Base-by-base conservation (phyloP, 1,284 basidiomycete species). In the Paramarasmius palmivorus region DNA sequence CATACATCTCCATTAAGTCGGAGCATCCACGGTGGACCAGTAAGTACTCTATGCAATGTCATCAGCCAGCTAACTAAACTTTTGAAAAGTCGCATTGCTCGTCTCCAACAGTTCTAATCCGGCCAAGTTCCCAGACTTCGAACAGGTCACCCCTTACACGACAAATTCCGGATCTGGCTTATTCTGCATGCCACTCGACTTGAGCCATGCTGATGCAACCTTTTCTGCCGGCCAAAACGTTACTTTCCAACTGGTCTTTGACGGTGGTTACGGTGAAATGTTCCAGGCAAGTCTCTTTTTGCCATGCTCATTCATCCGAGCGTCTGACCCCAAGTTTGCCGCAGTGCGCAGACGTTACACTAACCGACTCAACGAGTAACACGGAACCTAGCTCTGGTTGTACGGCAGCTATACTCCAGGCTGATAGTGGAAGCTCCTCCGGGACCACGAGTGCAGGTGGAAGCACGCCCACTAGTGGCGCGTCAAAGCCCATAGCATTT, bases 291-390 rank as follows among this genome's bases (percentile, higher is more conserved):
- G 70, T 61, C 15, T 23, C 36, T n/a, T 22, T 25, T 14, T 38
- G 10, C 49, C 19, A 22, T 40, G n/a, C 4, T 34, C 20, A 40
- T 15, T 10, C 19, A 19, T 12, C 4, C n/a, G n/a, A 19, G 32
- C 14, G 10, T 9, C 20, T 12, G 14, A 44, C 36, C 29, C n/a
- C 54, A 3, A 5, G 10, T 29, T 12, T 34, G 39, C 39, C 22
- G 2, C 56, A 88, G 83, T 92, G 89, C 64, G 77, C 88, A 42
- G 89, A 92, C 68, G 67, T 93, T 50, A 81, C 84, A 6, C 73
- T 93, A 26, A 74, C 81, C 40, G 77, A 72, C 48, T 74, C 69
- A 61, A 75, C 36, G 17, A 41, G 74, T 58, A 74, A 69, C 9
- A 70, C 68, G 12, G 72, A 74, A 1, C 65, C 69, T 60, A n/a